phyloP scores from a whole-genome alignment of 2,329 filamentous ascomycete genomes.

The Neoscytalidium dimidiatum region DNA sequence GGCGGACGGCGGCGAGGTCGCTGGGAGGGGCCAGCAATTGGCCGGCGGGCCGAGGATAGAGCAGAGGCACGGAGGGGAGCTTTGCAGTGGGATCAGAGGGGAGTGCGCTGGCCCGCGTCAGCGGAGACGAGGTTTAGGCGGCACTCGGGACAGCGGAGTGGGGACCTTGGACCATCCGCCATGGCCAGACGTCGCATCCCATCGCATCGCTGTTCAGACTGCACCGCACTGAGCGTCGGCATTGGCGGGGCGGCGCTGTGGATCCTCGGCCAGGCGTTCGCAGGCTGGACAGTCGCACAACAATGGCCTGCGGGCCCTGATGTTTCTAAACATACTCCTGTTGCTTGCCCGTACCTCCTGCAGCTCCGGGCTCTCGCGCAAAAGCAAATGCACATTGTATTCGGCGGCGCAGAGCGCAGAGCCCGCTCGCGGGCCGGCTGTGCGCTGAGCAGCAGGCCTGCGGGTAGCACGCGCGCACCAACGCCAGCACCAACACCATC shows the following conservation, averaged over 20 bases:
- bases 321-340: constrained; percentile 13
- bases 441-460: background rate
- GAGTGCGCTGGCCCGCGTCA: background rate
- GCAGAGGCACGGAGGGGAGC: background rate
- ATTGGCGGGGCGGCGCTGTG: background rate
- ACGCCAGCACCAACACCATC: too few relatives aligned
- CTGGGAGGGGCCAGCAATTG: background rate
- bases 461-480: background rate
- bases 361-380: background rate
- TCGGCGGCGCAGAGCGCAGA: background rate
- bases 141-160: constrained; percentile 4
- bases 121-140: constrained; percentile 9
- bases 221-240: too few relatives aligned
- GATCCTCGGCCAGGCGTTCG: background rate
- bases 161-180: background rate
- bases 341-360: too few relatives aligned
- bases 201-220: too few relatives aligned
- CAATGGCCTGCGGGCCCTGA: background rate
- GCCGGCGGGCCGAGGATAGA: constrained; percentile 2
- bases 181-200: constrained; percentile 4
- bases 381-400: background rate
- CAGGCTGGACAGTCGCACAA: constrained; percentile 6
- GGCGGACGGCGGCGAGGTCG: background rate
- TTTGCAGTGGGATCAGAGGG: background rate
- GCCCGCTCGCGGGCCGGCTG: too few relatives aligned